Evolutionary conservation across 768 basidiomycete genomes (phyloP), one percentile per base, ranked within the genome.

Genomic region (Amanita muscaria): DNA sequence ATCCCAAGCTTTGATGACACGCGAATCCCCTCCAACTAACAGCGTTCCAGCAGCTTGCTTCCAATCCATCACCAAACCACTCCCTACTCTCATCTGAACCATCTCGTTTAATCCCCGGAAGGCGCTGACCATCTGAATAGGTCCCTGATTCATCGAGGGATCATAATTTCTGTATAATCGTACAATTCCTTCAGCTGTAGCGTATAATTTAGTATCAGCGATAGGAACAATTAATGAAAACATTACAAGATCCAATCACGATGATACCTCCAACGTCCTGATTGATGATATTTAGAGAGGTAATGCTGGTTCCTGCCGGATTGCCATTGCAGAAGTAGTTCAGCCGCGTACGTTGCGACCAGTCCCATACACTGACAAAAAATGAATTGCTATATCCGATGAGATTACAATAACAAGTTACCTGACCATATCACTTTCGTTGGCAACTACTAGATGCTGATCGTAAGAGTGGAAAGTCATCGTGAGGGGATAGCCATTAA

Each of bases 151-250:
- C 37, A 81, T 56, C 7, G 66, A 71, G 0, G 82, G 75, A 58
- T 96, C 92, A 56, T 96, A 98, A 56, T 96, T 89, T 32, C 92
- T 79, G 61, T 85, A 98, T 16, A 98, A 68, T 24, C 93, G 87
- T 51, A 98, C 78, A 53, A 88, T 76, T 10, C 93, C 93, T 53
- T 98, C 94, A 39, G 89, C 92, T 94, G 55, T 6, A 44, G 19
- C 9, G 40, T 12, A 42, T 47, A 42, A 37, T 1, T 44, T 19
- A 44, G 24, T 9, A 21, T 11, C 12, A 19, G 4, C 6, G 10
- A 15, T 16, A 2, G 7, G 7, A 1, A 29, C 14, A 3, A 16
- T 11, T 39, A 40, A 27, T 46, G 18, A 18, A 37, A 46, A 22
- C 64, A 80, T 48, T 54, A 91, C 90, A 79, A 49, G 94, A 86